phyloP scores from a whole-genome alignment of 116 monocot species.

The Dioscorea cayenensis region DNA sequence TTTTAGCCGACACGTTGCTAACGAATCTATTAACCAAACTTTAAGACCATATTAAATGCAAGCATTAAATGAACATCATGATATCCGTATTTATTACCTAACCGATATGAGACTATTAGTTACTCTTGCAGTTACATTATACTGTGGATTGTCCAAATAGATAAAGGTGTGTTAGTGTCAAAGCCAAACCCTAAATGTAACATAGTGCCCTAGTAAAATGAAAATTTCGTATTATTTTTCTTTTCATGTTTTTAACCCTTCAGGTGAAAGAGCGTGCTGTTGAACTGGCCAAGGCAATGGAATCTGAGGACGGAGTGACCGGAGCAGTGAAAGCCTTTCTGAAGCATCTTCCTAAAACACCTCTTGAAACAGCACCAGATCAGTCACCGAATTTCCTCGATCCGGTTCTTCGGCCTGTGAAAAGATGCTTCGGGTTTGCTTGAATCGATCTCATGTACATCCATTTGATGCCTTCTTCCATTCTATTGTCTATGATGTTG shows the following conservation, averaged over 20 bases:
- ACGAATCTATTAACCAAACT: too few relatives aligned
- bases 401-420: constrained; percentile 14
- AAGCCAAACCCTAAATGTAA: too few relatives aligned
- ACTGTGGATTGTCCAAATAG: too few relatives aligned
- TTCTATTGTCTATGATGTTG: not conserved
- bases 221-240: not conserved
- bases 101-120: too few relatives aligned
- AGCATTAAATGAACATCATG: too few relatives aligned
- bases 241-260: constrained; percentile 1
- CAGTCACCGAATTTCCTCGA: constrained; percentile 9
- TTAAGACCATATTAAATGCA: too few relatives aligned
- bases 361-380: constrained; percentile 1
- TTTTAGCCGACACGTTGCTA: too few relatives aligned
- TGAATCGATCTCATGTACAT: constrained; percentile 14
- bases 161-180: too few relatives aligned
- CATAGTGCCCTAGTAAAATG: not conserved
- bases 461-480: not conserved
- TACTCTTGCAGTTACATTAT: too few relatives aligned
- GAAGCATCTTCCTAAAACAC: constrained; percentile 61
- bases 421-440: constrained; percentile 44
- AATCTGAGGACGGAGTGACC: constrained; percentile 67
- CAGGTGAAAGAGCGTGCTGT: constrained; percentile 85
- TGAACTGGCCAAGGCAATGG: constrained; percentile 70
- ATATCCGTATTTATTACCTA: too few relatives aligned
- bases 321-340: constrained; percentile 90